Evolutionary conservation across 2,329 filamentous ascomycete species (phyloP).

Genomic region (Elsinoe batatas): DNA sequence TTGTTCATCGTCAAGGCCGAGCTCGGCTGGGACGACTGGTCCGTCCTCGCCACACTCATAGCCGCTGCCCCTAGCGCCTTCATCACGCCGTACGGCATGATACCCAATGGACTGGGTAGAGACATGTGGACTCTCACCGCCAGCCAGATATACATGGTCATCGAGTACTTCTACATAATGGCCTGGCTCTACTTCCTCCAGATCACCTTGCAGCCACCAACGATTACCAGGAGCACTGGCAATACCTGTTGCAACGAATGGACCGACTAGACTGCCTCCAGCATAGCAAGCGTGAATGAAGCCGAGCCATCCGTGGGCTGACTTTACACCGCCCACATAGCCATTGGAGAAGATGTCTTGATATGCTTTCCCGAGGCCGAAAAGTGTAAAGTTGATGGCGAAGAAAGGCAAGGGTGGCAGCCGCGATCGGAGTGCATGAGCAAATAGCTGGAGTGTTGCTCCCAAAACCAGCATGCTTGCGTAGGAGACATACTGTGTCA

Average conservation of each 20-base stretch:
- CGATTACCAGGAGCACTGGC: conserved; percentile 38
- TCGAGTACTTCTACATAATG: too few relatives aligned
- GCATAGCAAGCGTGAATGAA: conserved; percentile 46
- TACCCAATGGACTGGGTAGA: too few relatives aligned
- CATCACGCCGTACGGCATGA: too few relatives aligned
- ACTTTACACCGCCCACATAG: conserved; percentile 44
- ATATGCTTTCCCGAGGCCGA: conserved; percentile 49
- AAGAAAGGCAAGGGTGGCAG: conserved; percentile 46
- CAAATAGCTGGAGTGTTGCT: conserved; percentile 44
- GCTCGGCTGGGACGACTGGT: too few relatives aligned
- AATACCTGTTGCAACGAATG: not conserved
- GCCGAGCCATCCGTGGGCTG: conserved; percentile 51
- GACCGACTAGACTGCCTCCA: not conserved
- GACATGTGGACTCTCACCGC: too few relatives aligned
- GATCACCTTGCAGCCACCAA: conserved; percentile 34
- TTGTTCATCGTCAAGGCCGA: too few relatives aligned
- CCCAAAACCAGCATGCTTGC: conserved; percentile 50
- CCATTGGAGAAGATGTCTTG: conserved; percentile 56
- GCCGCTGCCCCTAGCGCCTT: too few relatives aligned
- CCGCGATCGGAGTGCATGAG: conserved; percentile 48
- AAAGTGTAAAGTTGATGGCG: conserved; percentile 44
- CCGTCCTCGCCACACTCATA: too few relatives aligned
- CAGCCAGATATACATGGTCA: too few relatives aligned
- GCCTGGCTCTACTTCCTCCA: too few relatives aligned
- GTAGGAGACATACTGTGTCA: conserved; percentile 44